phyloP scores from a whole-genome alignment of 176 grass and related monocot species.

The Oryza meridionalis region DNA sequence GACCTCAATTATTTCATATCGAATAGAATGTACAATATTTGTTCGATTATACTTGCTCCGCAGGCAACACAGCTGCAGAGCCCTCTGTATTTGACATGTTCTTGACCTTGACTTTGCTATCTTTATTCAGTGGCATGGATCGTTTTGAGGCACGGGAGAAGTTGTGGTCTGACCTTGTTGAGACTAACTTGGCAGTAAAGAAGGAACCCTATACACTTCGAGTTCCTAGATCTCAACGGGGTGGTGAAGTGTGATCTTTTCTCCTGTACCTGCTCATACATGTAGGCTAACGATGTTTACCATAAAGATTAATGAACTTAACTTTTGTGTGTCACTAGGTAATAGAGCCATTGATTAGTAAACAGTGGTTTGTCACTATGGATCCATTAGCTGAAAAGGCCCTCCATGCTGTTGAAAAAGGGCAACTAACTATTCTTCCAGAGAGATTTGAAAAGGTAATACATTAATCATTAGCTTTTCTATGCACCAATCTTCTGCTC shows the following conservation, averaged over 20 bases:
- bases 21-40: neutral
- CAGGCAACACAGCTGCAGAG: slow-evolving; percentile 21
- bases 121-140: slow-evolving; percentile 79
- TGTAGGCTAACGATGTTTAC: slow-evolving; percentile 26
- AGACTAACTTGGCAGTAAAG: slow-evolving; percentile 86
- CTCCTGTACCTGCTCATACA: slow-evolving; percentile 43
- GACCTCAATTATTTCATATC: neutral
- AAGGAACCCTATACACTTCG: slow-evolving; percentile 86
- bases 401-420: slow-evolving; percentile 79
- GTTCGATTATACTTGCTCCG: slow-evolving; percentile 18
- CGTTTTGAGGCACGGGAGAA: slow-evolving; percentile 93
- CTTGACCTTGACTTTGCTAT: slow-evolving; percentile 36
- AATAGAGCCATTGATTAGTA: slow-evolving; percentile 97
- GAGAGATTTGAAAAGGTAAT: slow-evolving; percentile 99
- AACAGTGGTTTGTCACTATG: slow-evolving; percentile 99
- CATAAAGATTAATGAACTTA: slow-evolving; percentile 36
- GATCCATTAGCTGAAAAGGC: slow-evolving; percentile 91
- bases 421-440: slow-evolving; percentile 90
- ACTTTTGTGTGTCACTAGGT: slow-evolving; percentile 63
- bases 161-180: slow-evolving; percentile 91
- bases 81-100: slow-evolving; percentile 23
- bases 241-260: slow-evolving; percentile 85
- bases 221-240: slow-evolving; percentile 97
- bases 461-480: slow-evolving; percentile 25
- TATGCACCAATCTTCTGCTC: slow-evolving; percentile 10